Base-by-base conservation (phyloP, 768 basidiomycete genomes). In the Lentinula boryana region DNA sequence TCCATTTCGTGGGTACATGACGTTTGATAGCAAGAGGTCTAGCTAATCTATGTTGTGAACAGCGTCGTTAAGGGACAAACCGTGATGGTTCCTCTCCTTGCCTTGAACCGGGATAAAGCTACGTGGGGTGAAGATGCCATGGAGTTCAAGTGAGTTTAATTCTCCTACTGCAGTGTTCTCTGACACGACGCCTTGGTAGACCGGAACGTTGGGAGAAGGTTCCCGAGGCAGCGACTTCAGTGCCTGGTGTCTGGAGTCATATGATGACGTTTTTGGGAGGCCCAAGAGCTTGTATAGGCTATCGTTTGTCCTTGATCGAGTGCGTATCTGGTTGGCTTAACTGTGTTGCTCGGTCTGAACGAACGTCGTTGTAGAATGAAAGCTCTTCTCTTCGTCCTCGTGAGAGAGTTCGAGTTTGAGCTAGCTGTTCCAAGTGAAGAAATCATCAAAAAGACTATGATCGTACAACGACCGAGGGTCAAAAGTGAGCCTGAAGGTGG, bases 111-210 rank as follows among this genome's bases (percentile, higher is more conserved):
- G 5, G 75, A 77, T 9, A 76, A 76, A 63, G 71, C 67, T 9
- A 68, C 87, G 0, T 89, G 87, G 86, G 87, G 88, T 7, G 73
- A 79, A 6, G 86, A 89, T 66, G 82, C 84, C 0, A 54, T 58
- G 16, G 80, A 84, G 54, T 90, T 88, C 76, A 82, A 70, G 86
- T 84, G 58, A 53, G 78, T 41, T 7, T 60, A 0, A 16, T 27
- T 10, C 43, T 9, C 8, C 4, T 23, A 38, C 41, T 0, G 35
- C 80, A 36, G 76, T 81, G 62, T 69, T 71, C 4, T 71, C 73
- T 16, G 66, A 72, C 60, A 69, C 52, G 10, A 58, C 78, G 5
- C 82, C 79, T n/a, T 1, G 18, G 13, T 35, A 88, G 85, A 64
- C 88, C 88, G 0, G 87, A 88, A 64, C 76, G 88, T 0, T 90